Evolutionary conservation across 2,329 filamentous ascomycete species (phyloP).

Genomic region (Aspergillus fischeri): DNA sequence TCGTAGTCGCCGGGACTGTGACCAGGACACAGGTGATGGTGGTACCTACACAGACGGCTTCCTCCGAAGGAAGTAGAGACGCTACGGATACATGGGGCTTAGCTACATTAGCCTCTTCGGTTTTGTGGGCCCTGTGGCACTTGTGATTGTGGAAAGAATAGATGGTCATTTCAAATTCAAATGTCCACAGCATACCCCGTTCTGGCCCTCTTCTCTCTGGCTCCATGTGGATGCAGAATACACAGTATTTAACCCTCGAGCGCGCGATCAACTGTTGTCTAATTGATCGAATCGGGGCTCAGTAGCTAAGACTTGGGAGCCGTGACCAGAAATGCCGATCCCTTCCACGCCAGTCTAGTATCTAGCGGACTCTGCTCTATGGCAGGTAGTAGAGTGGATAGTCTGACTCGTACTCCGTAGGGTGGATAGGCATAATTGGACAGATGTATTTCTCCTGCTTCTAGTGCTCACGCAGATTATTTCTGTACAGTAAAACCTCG

Average conservation of each 20-base stretch:
- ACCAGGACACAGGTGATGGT: conserved; percentile 3
- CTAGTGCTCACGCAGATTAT: not conserved
- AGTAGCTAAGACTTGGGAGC: no score
- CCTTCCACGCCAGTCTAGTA: no score
- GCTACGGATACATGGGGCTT: not conserved
- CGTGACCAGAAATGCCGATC: no score
- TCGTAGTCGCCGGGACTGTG: conserved; percentile 6
- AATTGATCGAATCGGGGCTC: no score
- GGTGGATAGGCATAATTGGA: not conserved
- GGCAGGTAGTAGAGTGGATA: not conserved
- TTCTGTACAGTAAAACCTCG: no score
- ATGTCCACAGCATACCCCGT: no score
- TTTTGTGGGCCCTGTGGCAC: conserved; percentile 1
- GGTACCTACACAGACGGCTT: conserved; percentile 4
- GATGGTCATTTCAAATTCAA: not conserved
- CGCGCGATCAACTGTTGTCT: no score
- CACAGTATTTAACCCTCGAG: no score
- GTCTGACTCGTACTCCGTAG: no score
- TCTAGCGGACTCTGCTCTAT: not conserved
- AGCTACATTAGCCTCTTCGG: not conserved
- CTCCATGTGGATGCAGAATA: no score
- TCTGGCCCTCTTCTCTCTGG: not conserved
- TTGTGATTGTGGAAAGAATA: conserved; percentile 2
- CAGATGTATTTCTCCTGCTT: no score
- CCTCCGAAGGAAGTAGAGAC: not conserved